phyloP scores from a whole-genome alignment of 306 rosid genomes.

The Medicago ruthenica region DNA sequence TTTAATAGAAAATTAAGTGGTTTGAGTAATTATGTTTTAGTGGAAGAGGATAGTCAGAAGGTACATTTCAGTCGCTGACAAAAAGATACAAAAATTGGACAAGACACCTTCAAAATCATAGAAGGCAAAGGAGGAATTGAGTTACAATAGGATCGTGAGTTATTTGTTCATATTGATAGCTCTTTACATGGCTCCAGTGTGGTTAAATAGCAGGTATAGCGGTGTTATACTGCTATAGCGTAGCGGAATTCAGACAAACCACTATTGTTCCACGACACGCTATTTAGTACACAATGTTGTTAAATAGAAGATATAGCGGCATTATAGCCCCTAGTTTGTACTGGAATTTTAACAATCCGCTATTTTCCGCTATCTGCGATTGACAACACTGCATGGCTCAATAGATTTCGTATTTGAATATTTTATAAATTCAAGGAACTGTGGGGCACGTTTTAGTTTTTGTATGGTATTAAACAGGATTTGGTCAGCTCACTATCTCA shows the following conservation, averaged over 20 bases:
- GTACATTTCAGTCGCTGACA: conserved; percentile 1
- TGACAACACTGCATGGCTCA: not conserved
- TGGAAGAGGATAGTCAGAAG: conserved; percentile 3
- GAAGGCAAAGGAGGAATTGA: not conserved
- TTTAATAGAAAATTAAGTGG: not conserved
- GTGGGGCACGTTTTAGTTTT: not conserved
- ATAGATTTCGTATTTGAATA: not conserved
- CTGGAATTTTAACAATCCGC: no score
- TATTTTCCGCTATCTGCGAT: no score
- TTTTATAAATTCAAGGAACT: conserved; percentile 1
- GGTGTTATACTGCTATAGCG: no score
- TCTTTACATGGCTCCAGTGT: not conserved
- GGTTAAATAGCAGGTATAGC: no score
- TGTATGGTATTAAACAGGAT: not conserved
- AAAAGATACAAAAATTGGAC: not conserved
- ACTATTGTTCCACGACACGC: no score
- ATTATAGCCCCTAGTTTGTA: no score
- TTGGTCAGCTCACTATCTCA: not conserved
- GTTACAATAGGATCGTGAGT: conserved; percentile 13
- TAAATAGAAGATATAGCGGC: no score
- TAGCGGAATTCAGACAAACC: no score
- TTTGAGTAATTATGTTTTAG: not conserved
- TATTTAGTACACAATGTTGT: no score
- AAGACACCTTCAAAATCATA: not conserved
- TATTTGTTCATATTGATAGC: not conserved